These are phyloP conservation scores for Fraxinus greggii DNA, from an alignment of 305 asterid genomes.

Conservation along the genomic window DNA sequence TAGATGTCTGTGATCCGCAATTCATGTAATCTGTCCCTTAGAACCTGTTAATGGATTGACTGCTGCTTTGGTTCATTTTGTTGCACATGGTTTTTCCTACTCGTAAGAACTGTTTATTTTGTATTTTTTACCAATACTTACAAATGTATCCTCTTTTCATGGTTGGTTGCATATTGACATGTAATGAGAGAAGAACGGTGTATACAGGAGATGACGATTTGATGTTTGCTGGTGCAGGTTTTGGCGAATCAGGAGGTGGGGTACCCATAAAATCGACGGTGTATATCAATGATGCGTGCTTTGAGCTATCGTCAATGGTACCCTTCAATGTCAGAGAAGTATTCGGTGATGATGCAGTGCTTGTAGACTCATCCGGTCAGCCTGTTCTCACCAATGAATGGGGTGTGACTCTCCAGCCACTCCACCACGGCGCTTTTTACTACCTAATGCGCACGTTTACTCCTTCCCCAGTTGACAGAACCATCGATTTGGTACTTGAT, in stretches of 20 bases:
- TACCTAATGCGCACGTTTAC: conserved; percentile 61
- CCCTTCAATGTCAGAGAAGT: conserved; percentile 73
- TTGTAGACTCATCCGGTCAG: conserved; percentile 75
- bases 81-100: too few relatives aligned
- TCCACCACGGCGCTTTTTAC: conserved; percentile 80
- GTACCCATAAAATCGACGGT: conserved; percentile 61
- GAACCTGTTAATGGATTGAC: conserved; percentile 49
- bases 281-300: conserved; percentile 83
- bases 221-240: conserved; percentile 45
- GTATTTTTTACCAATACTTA: too few relatives aligned
- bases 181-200: not conserved
- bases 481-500: conserved; percentile 31
- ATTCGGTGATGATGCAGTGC: conserved; percentile 83
- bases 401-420: conserved; percentile 77
- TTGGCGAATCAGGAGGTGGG: conserved; percentile 29
- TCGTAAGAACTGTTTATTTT: too few relatives aligned
- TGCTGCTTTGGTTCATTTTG: conserved; percentile 1
- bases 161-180: not conserved
- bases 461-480: conserved; percentile 20
- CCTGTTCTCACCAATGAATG: conserved; percentile 76
- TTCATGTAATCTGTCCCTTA: conserved; percentile 31
- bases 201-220: conserved; percentile 19
- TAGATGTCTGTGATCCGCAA: conserved; percentile 37
- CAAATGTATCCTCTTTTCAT: too few relatives aligned
- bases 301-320: conserved; percentile 65